Evolutionary conservation across 2,329 filamentous ascomycete species (phyloP).

Genomic region (Dactylellina sp.): DNA sequence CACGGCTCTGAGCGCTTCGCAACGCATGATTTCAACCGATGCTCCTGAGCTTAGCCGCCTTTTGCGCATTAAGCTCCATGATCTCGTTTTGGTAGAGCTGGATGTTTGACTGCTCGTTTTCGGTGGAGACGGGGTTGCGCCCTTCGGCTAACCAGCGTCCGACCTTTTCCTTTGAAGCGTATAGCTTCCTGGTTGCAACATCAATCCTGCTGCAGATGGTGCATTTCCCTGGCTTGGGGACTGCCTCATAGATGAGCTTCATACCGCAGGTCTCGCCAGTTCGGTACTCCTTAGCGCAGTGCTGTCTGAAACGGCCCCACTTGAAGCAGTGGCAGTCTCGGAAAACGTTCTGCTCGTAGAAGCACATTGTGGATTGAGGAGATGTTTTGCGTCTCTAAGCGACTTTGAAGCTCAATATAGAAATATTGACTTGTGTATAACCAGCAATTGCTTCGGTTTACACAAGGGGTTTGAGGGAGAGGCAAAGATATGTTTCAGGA

Average conservation of each 20-base stretch:
- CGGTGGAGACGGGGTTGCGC: slow-evolving; percentile 61
- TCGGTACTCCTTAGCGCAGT: slow-evolving; percentile 93
- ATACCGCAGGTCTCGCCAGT: slow-evolving; percentile 96
- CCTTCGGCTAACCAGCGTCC: slow-evolving; percentile 61
- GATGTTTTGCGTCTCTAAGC: slow-evolving; percentile 48
- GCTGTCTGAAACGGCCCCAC: slow-evolving; percentile 91
- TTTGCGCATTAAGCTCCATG: slow-evolving; percentile 60
- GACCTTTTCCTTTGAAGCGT: slow-evolving; percentile 60
- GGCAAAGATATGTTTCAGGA: slow-evolving; percentile 41
- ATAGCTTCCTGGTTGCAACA: slow-evolving; percentile 60
- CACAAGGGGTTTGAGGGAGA: slow-evolving; percentile 14
- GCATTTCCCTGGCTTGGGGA: slow-evolving; percentile 75
- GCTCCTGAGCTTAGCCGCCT: slow-evolving; percentile 60
- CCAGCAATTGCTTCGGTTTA: slow-evolving; percentile 56
- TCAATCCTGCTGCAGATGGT: slow-evolving; percentile 89
- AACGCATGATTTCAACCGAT: slow-evolving; percentile 58
- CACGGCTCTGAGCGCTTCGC: slow-evolving; percentile 56
- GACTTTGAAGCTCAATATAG: slow-evolving; percentile 33
- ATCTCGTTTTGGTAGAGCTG: slow-evolving; percentile 60
- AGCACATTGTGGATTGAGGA: slow-evolving; percentile 78
- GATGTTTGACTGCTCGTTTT: slow-evolving; percentile 61
- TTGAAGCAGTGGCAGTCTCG: slow-evolving; percentile 85
- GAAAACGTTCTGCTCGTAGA: slow-evolving; percentile 91
- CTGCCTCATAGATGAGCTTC: slow-evolving; percentile 84
- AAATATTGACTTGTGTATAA: slow-evolving; percentile 57